phyloP scores from a whole-genome alignment of 1,284 basidiomycete genomes.

The Tilletia setariae region DNA sequence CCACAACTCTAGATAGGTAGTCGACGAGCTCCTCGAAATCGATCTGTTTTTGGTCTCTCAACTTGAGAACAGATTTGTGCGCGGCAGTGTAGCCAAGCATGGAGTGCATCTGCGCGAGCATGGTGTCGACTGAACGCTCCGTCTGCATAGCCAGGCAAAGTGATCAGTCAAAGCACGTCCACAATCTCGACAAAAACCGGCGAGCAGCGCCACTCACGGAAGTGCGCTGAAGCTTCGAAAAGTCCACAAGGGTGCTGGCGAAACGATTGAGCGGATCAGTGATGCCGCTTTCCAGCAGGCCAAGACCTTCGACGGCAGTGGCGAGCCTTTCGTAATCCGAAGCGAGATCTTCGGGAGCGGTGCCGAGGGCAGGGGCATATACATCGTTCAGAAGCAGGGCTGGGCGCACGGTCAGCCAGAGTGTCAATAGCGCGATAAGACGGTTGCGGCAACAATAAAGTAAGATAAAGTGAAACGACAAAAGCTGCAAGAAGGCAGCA shows the following conservation, averaged over 20 bases:
- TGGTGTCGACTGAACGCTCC: constrained; percentile 60
- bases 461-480: no score
- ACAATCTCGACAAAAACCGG: background rate
- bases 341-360: constrained; percentile 61
- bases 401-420: constrained; percentile 29
- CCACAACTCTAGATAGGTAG: constrained; percentile 83
- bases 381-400: constrained; percentile 43
- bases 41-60: constrained; percentile 95
- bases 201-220: constrained; percentile 28
- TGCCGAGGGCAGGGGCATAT: constrained; percentile 40
- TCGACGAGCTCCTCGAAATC: constrained; percentile 97
- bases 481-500: background rate
- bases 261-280: constrained; percentile 94
- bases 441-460: no score
- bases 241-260: constrained; percentile 88
- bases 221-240: constrained; percentile 38
- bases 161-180: background rate
- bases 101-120: constrained; percentile 82
- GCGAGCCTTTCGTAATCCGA: constrained; percentile 96
- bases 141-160: constrained; percentile 22
- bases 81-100: constrained; percentile 81
- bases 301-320: constrained; percentile 88
- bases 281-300: constrained; percentile 95
- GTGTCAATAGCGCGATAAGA: background rate
- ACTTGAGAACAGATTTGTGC: constrained; percentile 83